Conservation (phyloP, 2,329 filamentous ascomycete species). For the Cadophora malorum region DNA sequence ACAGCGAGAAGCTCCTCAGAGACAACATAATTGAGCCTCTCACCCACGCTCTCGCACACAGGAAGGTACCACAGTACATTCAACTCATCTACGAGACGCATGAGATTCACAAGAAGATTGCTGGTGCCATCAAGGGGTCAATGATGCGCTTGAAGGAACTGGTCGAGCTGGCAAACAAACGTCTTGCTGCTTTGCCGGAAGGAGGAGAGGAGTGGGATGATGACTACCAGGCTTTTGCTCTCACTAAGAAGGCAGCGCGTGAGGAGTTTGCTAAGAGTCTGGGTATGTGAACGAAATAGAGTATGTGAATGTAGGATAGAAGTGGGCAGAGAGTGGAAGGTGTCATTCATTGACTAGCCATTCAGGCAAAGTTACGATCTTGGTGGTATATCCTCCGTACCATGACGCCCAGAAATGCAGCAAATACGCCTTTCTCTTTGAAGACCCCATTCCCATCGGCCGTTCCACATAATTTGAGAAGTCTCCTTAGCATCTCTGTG, state of each 20-base stretch:
- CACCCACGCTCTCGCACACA: neutral
- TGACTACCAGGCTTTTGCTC: neutral
- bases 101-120: neutral
- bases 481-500: neutral
- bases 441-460: neutral
- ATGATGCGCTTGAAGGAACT: neutral
- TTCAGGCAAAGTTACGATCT: neutral
- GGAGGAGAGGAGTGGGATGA: neutral
- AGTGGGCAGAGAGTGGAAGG: neutral
- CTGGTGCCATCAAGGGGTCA: neutral
- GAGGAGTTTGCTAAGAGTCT: neutral
- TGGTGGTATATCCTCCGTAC: neutral
- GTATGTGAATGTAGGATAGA: neutral
- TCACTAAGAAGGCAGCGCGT: neutral
- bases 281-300: neutral
- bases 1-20: neutral
- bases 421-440: neutral
- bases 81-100: neutral
- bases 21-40: neutral
- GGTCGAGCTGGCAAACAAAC: neutral
- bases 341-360: constrained; percentile 1
- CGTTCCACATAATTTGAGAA: neutral
- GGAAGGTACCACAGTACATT: neutral
- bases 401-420: constrained; percentile 7
- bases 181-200: neutral